phyloP scores from a whole-genome alignment of 2,329 filamentous ascomycete genomes.

The Colletotrichum godetiae region DNA sequence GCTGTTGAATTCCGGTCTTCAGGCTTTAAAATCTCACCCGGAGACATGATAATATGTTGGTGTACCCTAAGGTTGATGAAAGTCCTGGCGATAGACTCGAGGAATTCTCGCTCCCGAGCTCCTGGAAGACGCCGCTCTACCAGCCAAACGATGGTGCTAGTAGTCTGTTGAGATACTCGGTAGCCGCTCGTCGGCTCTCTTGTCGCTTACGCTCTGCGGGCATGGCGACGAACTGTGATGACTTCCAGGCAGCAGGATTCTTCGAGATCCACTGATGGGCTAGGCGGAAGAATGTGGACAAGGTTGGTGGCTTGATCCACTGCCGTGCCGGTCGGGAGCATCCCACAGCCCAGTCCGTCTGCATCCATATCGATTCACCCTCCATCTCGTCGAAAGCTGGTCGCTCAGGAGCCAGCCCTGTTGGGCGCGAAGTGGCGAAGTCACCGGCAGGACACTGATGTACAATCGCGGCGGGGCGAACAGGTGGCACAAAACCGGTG shows the following conservation, averaged over 20 bases:
- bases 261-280: neutral
- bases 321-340: conserved; percentile 25
- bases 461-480: neutral
- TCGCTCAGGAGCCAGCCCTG: conserved; percentile 1
- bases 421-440: neutral
- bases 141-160: neutral
- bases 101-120: neutral
- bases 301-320: conserved; percentile 24
- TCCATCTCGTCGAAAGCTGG: neutral
- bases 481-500: neutral
- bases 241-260: conserved; percentile 32
- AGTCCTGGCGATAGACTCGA: neutral
- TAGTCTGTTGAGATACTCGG: neutral
- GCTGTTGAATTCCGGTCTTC: neutral
- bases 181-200: conserved; percentile 1
- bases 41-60: neutral
- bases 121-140: neutral
- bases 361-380: neutral
- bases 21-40: neutral
- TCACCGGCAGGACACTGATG: neutral
- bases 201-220: neutral
- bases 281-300: neutral
- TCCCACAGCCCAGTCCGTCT: neutral
- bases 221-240: conserved; percentile 1
- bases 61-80: neutral